Conservation (phyloP, 305 asterid genomes). For the Rubia tinctorum region DNA sequence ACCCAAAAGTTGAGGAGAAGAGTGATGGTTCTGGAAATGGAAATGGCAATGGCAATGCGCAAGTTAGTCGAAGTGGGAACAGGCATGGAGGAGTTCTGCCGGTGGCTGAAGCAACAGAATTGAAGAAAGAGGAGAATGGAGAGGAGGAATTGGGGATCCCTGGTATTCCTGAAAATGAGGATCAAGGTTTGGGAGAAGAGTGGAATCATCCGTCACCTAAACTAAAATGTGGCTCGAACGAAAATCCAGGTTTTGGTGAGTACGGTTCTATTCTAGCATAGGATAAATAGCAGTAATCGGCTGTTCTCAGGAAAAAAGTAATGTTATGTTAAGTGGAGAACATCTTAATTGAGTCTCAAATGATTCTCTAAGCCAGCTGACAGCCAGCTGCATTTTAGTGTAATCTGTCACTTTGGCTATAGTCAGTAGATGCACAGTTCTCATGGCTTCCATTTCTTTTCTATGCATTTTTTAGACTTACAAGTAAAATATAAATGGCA, state of each 20-base stretch:
- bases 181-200: slow-evolving; percentile 56
- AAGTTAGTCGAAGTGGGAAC: slow-evolving; percentile 27
- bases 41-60: slow-evolving; percentile 32
- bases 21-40: slow-evolving; percentile 29
- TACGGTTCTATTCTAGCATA: slow-evolving; percentile 5
- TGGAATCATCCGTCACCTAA: slow-evolving; percentile 36
- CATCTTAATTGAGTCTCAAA: background rate
- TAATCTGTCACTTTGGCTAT: background rate
- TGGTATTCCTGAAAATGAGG: slow-evolving; percentile 45
- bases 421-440: background rate
- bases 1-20: slow-evolving; percentile 17
- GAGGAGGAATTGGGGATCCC: slow-evolving; percentile 34
- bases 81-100: slow-evolving; percentile 28
- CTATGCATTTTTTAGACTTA: background rate
- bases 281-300: background rate
- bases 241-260: slow-evolving; percentile 90
- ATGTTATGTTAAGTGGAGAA: background rate
- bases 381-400: background rate
- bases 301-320: background rate
- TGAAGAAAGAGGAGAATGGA: slow-evolving; percentile 44
- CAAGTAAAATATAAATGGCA: background rate
- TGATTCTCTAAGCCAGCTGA: background rate
- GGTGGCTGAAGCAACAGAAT: slow-evolving; percentile 33
- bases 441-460: background rate
- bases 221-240: slow-evolving; percentile 63